Evolutionary conservation across 176 grass and related monocot species (phyloP), one percentile per base, ranked within the genome.

Genomic region (Coix lacrymajobi): DNA sequence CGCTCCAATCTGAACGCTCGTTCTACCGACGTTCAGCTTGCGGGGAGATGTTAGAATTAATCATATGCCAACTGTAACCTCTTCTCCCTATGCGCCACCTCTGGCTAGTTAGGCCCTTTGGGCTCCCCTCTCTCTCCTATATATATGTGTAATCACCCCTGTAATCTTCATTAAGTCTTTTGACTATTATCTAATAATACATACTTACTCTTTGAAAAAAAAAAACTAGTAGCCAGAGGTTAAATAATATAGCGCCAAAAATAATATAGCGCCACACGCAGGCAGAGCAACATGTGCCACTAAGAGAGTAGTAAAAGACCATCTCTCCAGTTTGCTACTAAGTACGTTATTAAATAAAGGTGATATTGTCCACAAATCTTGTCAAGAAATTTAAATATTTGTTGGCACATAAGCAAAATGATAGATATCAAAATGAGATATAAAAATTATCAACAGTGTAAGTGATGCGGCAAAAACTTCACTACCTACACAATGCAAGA

Each of bases 201-300:
- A 85, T 25, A 56, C 38, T 6, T 69, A 57, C 68, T 74, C 51
- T 70, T 62, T 68, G 41, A 70, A 83, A 62, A 54, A 38, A 54
- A 30, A 54, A 38, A 54, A 30, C 68, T 28, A 83, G 72, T 71
- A 24, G 54, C 32, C 29, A 71, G 41, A 79, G 54, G 49, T 62
- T 57, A 51, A 56, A 49, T 40, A 32, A 75, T 51, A 82, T 34
- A 82, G 79, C 5, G 0, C 3, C 52, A 36, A n/a, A 51, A 56
- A 49, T 40, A 32, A 75, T 51, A 82, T 34, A 82, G 79, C 5
- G 0, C 3, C 52, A 36, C 14, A 13, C n/a, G 2, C 33, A 82
- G 62, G 49, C 30, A 82, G 26, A 62, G 29, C 48, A 82, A 77
- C 13, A 87, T 82, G 68, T 39, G n/a, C 10, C 16, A 16, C 48